Base-by-base conservation (phyloP, 2,329 filamentous ascomycete genomes). In the Cladosporium sp. region DNA sequence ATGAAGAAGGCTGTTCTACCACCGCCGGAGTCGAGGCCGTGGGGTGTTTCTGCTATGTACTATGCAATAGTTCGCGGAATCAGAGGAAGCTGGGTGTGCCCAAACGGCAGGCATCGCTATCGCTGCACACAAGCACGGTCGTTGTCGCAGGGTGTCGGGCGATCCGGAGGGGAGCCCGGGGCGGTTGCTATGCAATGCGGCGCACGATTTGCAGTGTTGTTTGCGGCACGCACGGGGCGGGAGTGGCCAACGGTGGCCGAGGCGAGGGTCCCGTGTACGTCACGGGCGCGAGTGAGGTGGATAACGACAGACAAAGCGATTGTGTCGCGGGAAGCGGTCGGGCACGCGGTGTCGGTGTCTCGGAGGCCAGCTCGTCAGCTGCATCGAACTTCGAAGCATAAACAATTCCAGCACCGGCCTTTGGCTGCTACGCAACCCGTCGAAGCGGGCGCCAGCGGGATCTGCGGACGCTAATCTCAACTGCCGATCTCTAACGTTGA, bases 21-120 rank as follows among this genome's bases (percentile, higher is more conserved):
- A 43, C 34, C 19, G 30, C 17, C 54, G 40, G 40, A 39, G 54
- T 47, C 40, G 20, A 39, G 34, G 12, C 54, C 40, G 54, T 30
- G 51, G n/a, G 11, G 14, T 43, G 15, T 28, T 43, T 37, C 14
- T 34, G 51, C 25, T 17, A 25, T 42, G 38, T 38, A 25, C 38
- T 55, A 37, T 12, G 51, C 51, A 43, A 20, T 22, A 43, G 28
- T 22, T 14, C 38, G 15, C 12, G 39, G 17, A 2, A 12, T 42
- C 38, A 20, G 38, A 28, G n/a, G 30, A 25, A 55, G 38, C 38
- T 42, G 51, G 51, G 30, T 20, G 39, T 22, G 28, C 42, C 30
- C 54, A 56, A 40, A 22, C 40, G 8, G 19, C n/a, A 25, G 17
- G 54, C 54, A 56, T 56, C 42, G 42, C 54, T 56, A 39, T 38